Percentiles rank a stretch among this genome's conserved stretches.
phyloP scores from a whole-genome alignment of 2,329 filamentous ascomycete species.

The Ophiostoma ulmi region DNA sequence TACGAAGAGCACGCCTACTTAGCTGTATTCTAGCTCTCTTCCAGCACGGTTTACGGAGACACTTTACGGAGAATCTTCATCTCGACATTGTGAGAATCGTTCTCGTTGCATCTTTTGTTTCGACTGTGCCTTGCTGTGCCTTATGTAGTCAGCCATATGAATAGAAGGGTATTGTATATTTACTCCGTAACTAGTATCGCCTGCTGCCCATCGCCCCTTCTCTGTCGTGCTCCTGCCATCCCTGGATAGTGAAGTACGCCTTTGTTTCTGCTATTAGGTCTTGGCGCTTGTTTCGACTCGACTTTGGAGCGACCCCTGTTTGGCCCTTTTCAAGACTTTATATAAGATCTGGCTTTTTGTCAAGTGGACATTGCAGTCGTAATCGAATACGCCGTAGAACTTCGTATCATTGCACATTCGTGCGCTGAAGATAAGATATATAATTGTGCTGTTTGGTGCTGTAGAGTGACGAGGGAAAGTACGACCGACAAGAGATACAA shows the following conservation, averaged over 20 bases:
- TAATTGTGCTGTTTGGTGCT: background rate
- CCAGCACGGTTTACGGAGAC: background rate
- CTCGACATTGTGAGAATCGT: background rate
- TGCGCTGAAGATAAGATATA: background rate
- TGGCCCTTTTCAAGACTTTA: background rate
- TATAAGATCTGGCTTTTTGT: background rate
- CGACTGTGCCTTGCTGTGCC: background rate
- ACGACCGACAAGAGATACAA: background rate
- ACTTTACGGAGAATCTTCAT: background rate
- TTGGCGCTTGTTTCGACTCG: constrained; percentile 7
- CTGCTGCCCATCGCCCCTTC: background rate
- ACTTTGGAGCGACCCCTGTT: constrained; percentile 5
- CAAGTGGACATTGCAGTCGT: background rate
- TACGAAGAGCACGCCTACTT: background rate
- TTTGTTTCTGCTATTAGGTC: background rate
- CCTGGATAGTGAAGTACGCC: background rate
- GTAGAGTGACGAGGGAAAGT: background rate
- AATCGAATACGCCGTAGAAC: background rate
- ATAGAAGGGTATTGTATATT: background rate
- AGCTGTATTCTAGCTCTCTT: background rate
- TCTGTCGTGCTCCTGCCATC: background rate
- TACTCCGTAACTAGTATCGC: background rate
- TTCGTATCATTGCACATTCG: background rate
- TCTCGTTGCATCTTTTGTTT: background rate
- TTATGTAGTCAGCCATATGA: background rate